A percentile compares a stretch with the other conserved stretches of the same genome.
Conservation (phyloP, 225 moss, liverwort and hornwort species). For the Pseudoscleropodium purum region DNA sequence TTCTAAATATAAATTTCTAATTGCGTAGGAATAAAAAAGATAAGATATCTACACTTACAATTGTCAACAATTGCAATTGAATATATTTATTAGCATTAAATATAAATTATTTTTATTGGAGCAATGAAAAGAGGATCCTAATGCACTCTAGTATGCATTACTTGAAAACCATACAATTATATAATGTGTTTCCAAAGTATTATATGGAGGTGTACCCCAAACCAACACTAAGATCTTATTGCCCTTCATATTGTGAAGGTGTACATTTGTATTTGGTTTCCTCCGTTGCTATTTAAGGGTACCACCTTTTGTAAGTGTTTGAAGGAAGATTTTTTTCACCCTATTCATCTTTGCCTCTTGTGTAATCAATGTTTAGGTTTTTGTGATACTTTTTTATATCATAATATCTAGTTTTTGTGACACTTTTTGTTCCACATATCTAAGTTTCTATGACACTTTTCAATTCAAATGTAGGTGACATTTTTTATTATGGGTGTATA, state of each 20-base stretch:
- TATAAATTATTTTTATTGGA: background rate
- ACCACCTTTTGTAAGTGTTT: too few species aligned
- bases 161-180: background rate
- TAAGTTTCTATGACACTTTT: too few species aligned
- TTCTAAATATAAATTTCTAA: background rate
- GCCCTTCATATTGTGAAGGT: background rate
- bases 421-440: too few species aligned
- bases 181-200: background rate
- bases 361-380: background rate
- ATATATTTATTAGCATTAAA: background rate
- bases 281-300: too few species aligned
- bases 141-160: background rate
- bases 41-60: background rate
- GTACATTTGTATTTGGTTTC: too few species aligned
- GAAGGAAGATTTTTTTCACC: too few species aligned
- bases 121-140: accelerated
- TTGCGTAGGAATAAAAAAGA: accelerated
- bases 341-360: too few species aligned
- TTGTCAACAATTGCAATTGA: background rate
- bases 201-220: accelerated
- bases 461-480: accelerated
- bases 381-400: accelerated
- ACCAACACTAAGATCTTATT: background rate
- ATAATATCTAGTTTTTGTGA: accelerated
- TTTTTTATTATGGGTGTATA: background rate